A percentile compares a stretch with the other conserved stretches of the same genome.
These are phyloP conservation scores for Viridothelium virens DNA, from an alignment of 495 filamentous ascomycete species.

Conservation along the genomic window DNA sequence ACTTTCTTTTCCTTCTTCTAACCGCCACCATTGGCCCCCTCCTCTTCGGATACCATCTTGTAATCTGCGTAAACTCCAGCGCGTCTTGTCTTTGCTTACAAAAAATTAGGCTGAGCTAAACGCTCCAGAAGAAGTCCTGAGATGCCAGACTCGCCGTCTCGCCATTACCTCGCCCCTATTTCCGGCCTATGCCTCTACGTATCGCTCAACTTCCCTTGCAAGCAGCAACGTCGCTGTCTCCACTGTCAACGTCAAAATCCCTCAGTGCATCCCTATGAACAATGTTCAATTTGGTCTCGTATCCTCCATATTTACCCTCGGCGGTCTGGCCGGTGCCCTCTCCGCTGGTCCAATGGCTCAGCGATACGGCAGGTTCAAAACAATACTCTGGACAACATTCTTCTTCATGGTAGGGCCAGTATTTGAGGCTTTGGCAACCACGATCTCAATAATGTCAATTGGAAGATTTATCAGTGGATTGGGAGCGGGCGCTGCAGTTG, in stretches of 20 bases:
- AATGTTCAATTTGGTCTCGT: slow-evolving; percentile 68
- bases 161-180: slow-evolving; percentile 24
- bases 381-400: slow-evolving; percentile 63
- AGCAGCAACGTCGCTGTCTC: slow-evolving; percentile 23
- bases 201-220: not conserved
- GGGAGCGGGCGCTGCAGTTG: slow-evolving; percentile 77
- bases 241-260: slow-evolving; percentile 35
- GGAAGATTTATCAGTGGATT: slow-evolving; percentile 76
- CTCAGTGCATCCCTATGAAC: slow-evolving; percentile 79
- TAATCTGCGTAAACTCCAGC: slow-evolving; percentile 32
- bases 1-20: slow-evolving; percentile 36
- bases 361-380: slow-evolving; percentile 59
- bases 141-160: slow-evolving; percentile 47
- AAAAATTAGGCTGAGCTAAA: slow-evolving; percentile 76
- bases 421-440: slow-evolving; percentile 60
- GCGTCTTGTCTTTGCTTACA: slow-evolving; percentile 21
- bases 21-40: slow-evolving; percentile 59
- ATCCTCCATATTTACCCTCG: slow-evolving; percentile 84
- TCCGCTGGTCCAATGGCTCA: slow-evolving; percentile 65
- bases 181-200: slow-evolving; percentile 1
- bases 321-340: slow-evolving; percentile 78
- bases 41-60: slow-evolving; percentile 91
- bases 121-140: slow-evolving; percentile 82
- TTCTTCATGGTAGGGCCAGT: slow-evolving; percentile 71
- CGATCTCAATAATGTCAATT: slow-evolving; percentile 57